Evolutionary conservation across 495 filamentous ascomycete genomes (phyloP).

Genomic region (Patellaria atrata): DNA sequence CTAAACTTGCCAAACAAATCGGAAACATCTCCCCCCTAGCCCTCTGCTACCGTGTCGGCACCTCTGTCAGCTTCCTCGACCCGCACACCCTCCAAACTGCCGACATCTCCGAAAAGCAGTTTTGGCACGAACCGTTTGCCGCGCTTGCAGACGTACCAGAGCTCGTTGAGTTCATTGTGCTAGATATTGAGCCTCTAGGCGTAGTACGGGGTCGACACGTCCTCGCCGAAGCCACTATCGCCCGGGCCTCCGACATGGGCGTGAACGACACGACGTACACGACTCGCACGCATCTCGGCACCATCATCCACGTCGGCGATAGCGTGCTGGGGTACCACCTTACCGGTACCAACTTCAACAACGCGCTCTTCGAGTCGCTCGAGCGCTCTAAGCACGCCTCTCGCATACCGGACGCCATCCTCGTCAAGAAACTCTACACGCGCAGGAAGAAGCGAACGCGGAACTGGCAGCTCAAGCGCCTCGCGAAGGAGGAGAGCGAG

Average conservation of each 20-base stretch:
- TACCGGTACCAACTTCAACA: constrained; percentile 83
- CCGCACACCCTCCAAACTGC: constrained; percentile 80
- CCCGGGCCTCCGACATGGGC: constrained; percentile 78
- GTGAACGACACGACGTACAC: constrained; percentile 75
- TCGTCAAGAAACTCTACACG: constrained; percentile 92
- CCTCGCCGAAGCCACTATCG: constrained; percentile 75
- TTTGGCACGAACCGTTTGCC: constrained; percentile 78
- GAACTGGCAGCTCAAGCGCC: constrained; percentile 86
- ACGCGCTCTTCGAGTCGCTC: constrained; percentile 62
- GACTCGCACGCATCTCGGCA: constrained; percentile 77
- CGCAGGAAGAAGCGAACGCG: constrained; percentile 72
- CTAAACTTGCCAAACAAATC: constrained; percentile 67
- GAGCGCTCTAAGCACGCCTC: constrained; percentile 56
- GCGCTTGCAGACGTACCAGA: constrained; percentile 73
- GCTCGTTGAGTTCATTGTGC: constrained; percentile 79
- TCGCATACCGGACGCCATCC: constrained; percentile 76
- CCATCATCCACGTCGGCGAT: constrained; percentile 76
- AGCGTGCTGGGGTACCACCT: constrained; percentile 84
- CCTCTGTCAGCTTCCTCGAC: constrained; percentile 76
- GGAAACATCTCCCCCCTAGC: constrained; percentile 76
- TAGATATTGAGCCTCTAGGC: constrained; percentile 81
- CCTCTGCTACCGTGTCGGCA: constrained; percentile 81
- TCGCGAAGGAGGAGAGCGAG: constrained; percentile 76
- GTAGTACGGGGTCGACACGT: constrained; percentile 63
- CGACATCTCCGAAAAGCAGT: constrained; percentile 63